Conservation (phyloP, 1,284 basidiomycete species). For the Porogramme epimiltina region DNA sequence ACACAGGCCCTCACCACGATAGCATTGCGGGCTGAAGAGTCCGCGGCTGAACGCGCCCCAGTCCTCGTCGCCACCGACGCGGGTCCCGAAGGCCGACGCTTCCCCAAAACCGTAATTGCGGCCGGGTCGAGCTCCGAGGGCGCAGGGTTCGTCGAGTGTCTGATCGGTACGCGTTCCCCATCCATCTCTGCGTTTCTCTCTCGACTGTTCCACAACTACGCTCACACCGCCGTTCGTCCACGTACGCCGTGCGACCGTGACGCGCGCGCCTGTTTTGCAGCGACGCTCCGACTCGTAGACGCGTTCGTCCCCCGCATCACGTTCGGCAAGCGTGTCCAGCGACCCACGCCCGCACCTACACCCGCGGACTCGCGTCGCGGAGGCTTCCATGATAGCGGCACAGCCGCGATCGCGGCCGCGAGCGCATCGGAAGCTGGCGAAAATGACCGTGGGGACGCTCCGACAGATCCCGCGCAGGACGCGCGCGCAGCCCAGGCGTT, state of each 20-base stretch:
- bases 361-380: no score
- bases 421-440: neutral
- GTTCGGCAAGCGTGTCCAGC: constrained; percentile 58
- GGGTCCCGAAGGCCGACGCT: neutral
- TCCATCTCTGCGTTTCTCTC: neutral
- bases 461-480: neutral
- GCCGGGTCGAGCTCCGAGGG: constrained; percentile 33
- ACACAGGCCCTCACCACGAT: constrained; percentile 77
- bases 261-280: constrained; percentile 38
- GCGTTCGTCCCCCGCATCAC: constrained; percentile 78
- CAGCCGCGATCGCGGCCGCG: constrained; percentile 1
- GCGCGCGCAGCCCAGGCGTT: constrained; percentile 40
- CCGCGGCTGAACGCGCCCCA: neutral
- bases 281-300: constrained; percentile 70
- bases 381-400: no score
- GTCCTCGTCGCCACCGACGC: constrained; percentile 1
- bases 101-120: constrained; percentile 18
- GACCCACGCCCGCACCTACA: constrained; percentile 12
- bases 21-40: constrained; percentile 54
- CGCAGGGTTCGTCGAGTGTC: constrained; percentile 53
- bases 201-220: no score
- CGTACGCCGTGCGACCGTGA: no score
- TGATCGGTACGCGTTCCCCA: constrained; percentile 54
- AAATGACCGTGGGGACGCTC: no score
- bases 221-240: no score